Conservation (phyloP, 1,139 yeast species). For the Candida sojae region DNA sequence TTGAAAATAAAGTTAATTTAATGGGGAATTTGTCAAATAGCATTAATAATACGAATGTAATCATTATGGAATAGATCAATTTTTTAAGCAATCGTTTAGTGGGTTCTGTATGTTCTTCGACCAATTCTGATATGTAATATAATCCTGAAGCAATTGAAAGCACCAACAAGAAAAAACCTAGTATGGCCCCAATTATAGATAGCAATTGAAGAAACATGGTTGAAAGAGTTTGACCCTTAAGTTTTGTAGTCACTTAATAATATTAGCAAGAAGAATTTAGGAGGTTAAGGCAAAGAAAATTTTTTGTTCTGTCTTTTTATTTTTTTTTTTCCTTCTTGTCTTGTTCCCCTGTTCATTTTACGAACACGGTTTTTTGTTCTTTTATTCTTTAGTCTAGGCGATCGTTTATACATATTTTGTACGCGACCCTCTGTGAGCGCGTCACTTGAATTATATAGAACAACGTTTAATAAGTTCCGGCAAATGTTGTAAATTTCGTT, state of each 20-base stretch:
- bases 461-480: too few species aligned
- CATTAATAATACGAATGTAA: conserved; percentile 54
- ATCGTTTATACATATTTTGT: too few species aligned
- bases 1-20: conserved; percentile 61
- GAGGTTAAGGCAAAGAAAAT: neutral
- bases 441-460: too few species aligned
- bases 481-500: too few species aligned
- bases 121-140: conserved; percentile 86
- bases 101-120: conserved; percentile 89
- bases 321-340: neutral
- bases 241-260: too few species aligned
- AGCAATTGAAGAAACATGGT: conserved; percentile 43
- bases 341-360: neutral
- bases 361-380: too few species aligned
- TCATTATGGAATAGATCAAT: conserved; percentile 62
- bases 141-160: conserved; percentile 77
- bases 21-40: conserved; percentile 80
- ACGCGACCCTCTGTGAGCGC: too few species aligned
- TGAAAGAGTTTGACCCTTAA: neutral
- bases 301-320: neutral
- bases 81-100: conserved; percentile 70
- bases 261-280: too few species aligned
- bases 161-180: conserved; percentile 72
- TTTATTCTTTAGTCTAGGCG: too few species aligned
- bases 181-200: conserved; percentile 67